Conservation (phyloP, 2,329 filamentous ascomycete species). For the Cladophialophora bantiana region DNA sequence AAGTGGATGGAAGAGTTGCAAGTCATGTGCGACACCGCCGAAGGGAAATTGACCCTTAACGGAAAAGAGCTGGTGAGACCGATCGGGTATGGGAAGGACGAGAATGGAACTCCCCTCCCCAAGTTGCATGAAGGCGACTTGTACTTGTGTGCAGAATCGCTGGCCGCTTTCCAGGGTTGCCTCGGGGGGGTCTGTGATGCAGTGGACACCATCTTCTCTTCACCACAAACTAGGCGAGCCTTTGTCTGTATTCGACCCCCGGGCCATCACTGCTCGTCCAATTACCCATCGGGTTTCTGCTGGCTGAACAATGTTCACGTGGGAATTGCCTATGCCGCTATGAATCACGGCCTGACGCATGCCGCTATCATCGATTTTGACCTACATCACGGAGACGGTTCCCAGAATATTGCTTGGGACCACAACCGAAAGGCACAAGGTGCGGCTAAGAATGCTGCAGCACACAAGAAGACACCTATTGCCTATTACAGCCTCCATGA, state of each 20-base stretch:
- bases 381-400: constrained; percentile 93
- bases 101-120: constrained; percentile 50
- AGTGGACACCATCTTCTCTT: constrained; percentile 80
- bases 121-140: constrained; percentile 87
- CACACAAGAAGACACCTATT: constrained; percentile 83
- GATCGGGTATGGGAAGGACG: constrained; percentile 47
- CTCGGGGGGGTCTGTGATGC: constrained; percentile 93
- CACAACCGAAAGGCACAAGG: constrained; percentile 74
- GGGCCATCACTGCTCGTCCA: constrained; percentile 91
- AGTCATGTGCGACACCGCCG: constrained; percentile 81
- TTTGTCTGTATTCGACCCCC: constrained; percentile 94
- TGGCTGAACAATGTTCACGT: constrained; percentile 99
- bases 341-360: constrained; percentile 85
- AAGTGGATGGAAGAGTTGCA: constrained; percentile 95
- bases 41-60: constrained; percentile 75
- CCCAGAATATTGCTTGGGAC: constrained; percentile 89
- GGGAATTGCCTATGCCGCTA: constrained; percentile 87
- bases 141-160: constrained; percentile 85
- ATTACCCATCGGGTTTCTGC: constrained; percentile 92
- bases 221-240: constrained; percentile 68
- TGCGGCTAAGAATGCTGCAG: constrained; percentile 73
- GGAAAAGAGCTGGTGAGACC: constrained; percentile 79
- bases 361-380: constrained; percentile 94
- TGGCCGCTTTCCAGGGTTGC: constrained; percentile 87
- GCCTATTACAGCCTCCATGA: constrained; percentile 98